These are phyloP conservation scores for Lanmaoa pseudosensibilis DNA, from an alignment of 768 basidiomycete species.

Conservation along the genomic window DNA sequence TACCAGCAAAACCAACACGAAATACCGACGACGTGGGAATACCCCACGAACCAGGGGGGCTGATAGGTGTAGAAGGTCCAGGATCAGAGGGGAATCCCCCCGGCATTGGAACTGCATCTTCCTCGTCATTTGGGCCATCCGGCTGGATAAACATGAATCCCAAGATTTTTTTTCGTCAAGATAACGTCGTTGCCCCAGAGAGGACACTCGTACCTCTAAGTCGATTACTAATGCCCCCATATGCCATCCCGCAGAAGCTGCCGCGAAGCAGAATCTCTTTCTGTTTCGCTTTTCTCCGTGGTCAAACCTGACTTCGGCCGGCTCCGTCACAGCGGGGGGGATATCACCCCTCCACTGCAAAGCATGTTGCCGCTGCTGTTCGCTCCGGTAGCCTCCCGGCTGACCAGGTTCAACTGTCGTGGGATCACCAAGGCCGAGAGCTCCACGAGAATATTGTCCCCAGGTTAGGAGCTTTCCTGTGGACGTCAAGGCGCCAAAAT, in stretches of 20 bases:
- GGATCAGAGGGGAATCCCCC: conserved; percentile 33
- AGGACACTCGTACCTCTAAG: conserved; percentile 53
- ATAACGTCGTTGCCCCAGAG: background rate
- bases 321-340: conserved; percentile 51
- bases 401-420: conserved; percentile 46
- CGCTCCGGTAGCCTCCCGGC: conserved; percentile 58
- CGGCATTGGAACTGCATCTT: conserved; percentile 30
- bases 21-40: conserved; percentile 33
- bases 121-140: conserved; percentile 39
- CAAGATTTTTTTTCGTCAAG: conserved; percentile 3
- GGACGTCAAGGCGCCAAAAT: conserved; percentile 80
- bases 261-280: conserved; percentile 74
- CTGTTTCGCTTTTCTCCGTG: conserved; percentile 48
- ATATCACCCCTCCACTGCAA: conserved; percentile 1
- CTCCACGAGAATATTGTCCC: conserved; percentile 76
- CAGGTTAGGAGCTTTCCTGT: conserved; percentile 78
- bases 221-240: conserved; percentile 87
- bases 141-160: conserved; percentile 16
- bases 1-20: conserved; percentile 61
- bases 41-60: conserved; percentile 17
- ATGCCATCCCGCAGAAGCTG: conserved; percentile 89
- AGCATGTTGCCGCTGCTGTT: conserved; percentile 38
- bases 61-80: conserved; percentile 13
- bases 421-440: conserved; percentile 85
- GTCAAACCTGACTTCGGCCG: conserved; percentile 74